A percentile compares a stretch with the other conserved stretches of the same genome.
Evolutionary conservation across 148 eudicot genomes (phyloP).

Genomic region (Fallopia convolvulus): DNA sequence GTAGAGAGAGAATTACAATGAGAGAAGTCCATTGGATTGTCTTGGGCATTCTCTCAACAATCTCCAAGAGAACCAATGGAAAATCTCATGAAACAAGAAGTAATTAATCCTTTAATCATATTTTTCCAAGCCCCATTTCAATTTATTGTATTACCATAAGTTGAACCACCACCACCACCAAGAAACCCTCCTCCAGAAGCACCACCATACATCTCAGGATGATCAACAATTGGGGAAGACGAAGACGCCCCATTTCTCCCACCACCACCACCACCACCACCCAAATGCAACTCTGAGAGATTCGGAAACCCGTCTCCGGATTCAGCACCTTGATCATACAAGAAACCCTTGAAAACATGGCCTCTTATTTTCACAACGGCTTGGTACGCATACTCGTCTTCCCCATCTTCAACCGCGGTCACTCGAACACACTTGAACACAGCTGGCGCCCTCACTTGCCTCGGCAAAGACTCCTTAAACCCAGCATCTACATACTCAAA

Average conservation of each 20-base stretch:
- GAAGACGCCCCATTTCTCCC: slow-evolving; percentile 29
- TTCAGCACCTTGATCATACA: slow-evolving; percentile 82
- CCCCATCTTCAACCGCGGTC: slow-evolving; percentile 72
- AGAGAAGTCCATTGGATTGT: background rate
- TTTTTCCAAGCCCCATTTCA: background rate
- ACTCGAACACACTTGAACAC: slow-evolving; percentile 83
- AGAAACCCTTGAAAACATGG: slow-evolving; percentile 81
- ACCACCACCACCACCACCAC: slow-evolving; percentile 25
- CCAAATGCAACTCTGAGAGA: slow-evolving; percentile 75
- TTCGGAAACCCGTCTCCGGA: slow-evolving; percentile 59
- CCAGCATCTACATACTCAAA: slow-evolving; percentile 39
- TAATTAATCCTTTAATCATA: background rate
- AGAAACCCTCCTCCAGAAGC: background rate
- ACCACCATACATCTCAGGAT: slow-evolving; percentile 4
- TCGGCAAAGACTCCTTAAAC: slow-evolving; percentile 68
- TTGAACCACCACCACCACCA: background rate
- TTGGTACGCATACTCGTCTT: slow-evolving; percentile 81
- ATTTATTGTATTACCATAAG: slow-evolving; percentile 10
- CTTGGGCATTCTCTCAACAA: background rate
- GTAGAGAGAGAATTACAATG: slow-evolving; percentile 9
- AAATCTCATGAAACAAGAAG: background rate
- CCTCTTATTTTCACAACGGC: slow-evolving; percentile 75
- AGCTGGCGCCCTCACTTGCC: slow-evolving; percentile 79
- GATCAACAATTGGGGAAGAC: background rate
- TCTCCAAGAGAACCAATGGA: background rate